Percentiles rank a stretch among this genome's conserved stretches.
phyloP scores from a whole-genome alignment of 352 stramenopile species.

The Paralagenidium karlingii region DNA sequence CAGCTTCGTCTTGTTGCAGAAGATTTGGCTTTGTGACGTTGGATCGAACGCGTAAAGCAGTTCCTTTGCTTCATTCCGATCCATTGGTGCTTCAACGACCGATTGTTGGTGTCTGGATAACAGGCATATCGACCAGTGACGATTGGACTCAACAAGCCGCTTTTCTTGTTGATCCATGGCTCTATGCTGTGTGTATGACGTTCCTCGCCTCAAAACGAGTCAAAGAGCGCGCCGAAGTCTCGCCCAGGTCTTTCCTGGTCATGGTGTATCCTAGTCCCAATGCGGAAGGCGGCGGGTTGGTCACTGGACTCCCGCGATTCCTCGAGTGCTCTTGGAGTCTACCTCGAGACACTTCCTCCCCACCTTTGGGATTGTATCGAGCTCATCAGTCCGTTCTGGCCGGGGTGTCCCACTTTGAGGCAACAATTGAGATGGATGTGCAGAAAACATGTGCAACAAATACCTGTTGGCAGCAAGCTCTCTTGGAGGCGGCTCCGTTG shows the following conservation, averaged over 20 bases:
- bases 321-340: conserved; percentile 39
- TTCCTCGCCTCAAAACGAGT: conserved; percentile 35
- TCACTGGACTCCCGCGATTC: conserved; percentile 42
- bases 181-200: conserved; percentile 41
- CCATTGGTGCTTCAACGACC: conserved; percentile 50
- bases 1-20: too few species aligned
- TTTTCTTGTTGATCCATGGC: conserved; percentile 26
- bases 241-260: conserved; percentile 49
- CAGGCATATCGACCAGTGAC: conserved; percentile 40
- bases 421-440: conserved; percentile 39
- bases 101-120: conserved; percentile 62
- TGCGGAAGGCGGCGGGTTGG: conserved; percentile 1
- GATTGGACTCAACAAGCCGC: conserved; percentile 20
- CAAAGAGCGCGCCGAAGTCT: conserved; percentile 39
- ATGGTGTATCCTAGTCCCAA: conserved; percentile 29
- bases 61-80: conserved; percentile 56
- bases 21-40: conserved; percentile 60
- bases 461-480: too few species aligned
- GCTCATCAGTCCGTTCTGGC: conserved; percentile 30
- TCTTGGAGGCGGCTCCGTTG: too few species aligned
- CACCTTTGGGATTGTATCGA: conserved; percentile 25
- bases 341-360: conserved; percentile 1
- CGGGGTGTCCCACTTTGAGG: conserved; percentile 35
- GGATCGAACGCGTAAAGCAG: conserved; percentile 54
- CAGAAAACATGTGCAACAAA: too few species aligned